Conservation (phyloP, 2,329 filamentous ascomycete genomes). For the Cadophora malorum region DNA sequence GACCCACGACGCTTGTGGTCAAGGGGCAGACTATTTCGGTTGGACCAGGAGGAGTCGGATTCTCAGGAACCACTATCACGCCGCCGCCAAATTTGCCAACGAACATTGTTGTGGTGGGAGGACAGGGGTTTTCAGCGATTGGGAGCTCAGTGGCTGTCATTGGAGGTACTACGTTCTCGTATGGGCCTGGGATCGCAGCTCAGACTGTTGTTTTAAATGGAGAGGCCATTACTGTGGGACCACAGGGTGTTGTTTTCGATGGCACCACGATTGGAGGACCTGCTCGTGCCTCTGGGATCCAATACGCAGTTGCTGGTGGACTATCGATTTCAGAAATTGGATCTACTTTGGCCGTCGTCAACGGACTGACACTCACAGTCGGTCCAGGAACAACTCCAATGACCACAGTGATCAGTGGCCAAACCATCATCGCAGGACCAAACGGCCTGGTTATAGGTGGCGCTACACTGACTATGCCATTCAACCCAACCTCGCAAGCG, state of each 20-base stretch:
- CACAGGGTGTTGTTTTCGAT: conserved; percentile 34
- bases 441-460: conserved; percentile 49
- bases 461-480: conserved; percentile 35
- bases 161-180: conserved; percentile 33
- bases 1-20: conserved; percentile 32
- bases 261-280: conserved; percentile 35
- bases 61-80: conserved; percentile 37
- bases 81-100: conserved; percentile 31
- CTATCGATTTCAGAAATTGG: conserved; percentile 41
- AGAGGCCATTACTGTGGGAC: conserved; percentile 38
- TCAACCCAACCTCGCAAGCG: conserved; percentile 35
- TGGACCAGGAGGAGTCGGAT: conserved; percentile 36
- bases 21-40: conserved; percentile 38
- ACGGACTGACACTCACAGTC: conserved; percentile 57
- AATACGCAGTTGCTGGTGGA: conserved; percentile 40
- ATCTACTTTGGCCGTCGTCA: conserved; percentile 52
- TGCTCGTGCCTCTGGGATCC: conserved; percentile 33
- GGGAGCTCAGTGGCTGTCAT: conserved; percentile 35
- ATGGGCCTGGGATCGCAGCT: conserved; percentile 32
- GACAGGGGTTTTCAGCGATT: conserved; percentile 35
- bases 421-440: conserved; percentile 59
- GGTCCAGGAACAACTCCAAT: conserved; percentile 52
- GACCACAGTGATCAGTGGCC: conserved; percentile 55
- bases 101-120: conserved; percentile 37
- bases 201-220: conserved; percentile 38